phyloP scores from a whole-genome alignment of 2,329 filamentous ascomycete species.

The Penicillium thymicola region DNA sequence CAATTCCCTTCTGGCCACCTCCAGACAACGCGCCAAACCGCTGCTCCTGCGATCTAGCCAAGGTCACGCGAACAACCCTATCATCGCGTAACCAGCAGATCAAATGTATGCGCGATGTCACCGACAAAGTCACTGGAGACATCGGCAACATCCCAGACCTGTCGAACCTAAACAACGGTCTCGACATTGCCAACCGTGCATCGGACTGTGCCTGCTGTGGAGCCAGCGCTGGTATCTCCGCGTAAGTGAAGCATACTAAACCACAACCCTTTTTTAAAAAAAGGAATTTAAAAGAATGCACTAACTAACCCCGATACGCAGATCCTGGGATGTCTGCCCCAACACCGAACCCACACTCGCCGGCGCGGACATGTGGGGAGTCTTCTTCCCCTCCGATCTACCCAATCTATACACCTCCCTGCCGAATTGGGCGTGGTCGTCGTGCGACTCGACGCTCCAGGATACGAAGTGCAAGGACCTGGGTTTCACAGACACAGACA shows the following conservation, averaged over 20 bases:
- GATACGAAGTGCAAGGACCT: conserved; percentile 19
- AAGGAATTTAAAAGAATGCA: no score
- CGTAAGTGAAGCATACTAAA: conserved; percentile 19
- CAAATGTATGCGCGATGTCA: conserved; percentile 21
- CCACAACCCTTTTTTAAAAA: no score
- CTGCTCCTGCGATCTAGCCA: conserved; percentile 40
- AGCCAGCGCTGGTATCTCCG: conserved; percentile 36
- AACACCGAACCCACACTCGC: conserved; percentile 25
- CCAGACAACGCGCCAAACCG: conserved; percentile 33
- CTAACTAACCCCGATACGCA: conserved; percentile 2
- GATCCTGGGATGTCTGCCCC: conserved; percentile 34
- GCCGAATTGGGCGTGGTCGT: conserved; percentile 19
- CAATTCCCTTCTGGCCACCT: conserved; percentile 41
- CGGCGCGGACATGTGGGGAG: conserved; percentile 17
- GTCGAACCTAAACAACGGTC: conserved; percentile 19
- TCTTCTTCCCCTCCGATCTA: conserved; percentile 20
- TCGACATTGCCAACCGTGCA: conserved; percentile 21
- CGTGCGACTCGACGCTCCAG: conserved; percentile 17
- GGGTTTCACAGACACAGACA: conserved; percentile 20
- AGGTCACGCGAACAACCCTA: conserved; percentile 23
- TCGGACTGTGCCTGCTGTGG: conserved; percentile 36
- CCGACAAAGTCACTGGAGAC: conserved; percentile 8
- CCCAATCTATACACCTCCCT: conserved; percentile 20
- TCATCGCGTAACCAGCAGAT: conserved; percentile 19
- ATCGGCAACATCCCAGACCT: conserved; percentile 12